A percentile compares a stretch with the other conserved stretches of the same genome.
phyloP scores from a whole-genome alignment of 2,329 filamentous ascomycete species.

The Sarocladium kiliense region DNA sequence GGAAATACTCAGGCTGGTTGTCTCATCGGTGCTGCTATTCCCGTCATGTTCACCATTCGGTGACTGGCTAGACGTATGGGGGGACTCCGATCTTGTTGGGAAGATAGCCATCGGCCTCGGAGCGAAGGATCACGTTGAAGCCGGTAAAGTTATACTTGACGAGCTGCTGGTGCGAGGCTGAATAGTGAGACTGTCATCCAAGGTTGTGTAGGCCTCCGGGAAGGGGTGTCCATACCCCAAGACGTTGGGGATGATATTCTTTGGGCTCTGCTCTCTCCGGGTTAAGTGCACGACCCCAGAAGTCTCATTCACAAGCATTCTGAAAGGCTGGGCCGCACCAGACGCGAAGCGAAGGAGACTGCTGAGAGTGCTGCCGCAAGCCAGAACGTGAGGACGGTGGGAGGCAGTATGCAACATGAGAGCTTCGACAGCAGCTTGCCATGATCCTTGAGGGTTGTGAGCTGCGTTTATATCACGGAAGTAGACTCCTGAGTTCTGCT shows the following conservation, averaged over 20 bases:
- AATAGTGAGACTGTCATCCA: slow-evolving; percentile 47
- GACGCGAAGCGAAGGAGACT: slow-evolving; percentile 51
- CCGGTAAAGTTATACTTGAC: slow-evolving; percentile 53
- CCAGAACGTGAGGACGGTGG: slow-evolving; percentile 51
- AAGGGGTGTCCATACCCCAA: slow-evolving; percentile 62
- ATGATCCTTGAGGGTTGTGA: slow-evolving; percentile 40
- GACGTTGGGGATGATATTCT: slow-evolving; percentile 49
- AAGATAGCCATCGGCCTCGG: slow-evolving; percentile 53
- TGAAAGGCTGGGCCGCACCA: slow-evolving; percentile 40
- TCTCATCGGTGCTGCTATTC: too few relatives aligned
- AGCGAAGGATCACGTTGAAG: slow-evolving; percentile 34
- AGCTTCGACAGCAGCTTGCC: slow-evolving; percentile 43
- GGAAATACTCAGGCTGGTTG: too few relatives aligned
- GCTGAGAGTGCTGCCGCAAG: slow-evolving; percentile 53
- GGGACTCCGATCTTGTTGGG: slow-evolving; percentile 10
- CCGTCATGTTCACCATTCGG: too few relatives aligned
- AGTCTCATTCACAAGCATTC: slow-evolving; percentile 50
- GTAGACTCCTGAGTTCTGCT: neutral
- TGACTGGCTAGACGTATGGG: too few relatives aligned
- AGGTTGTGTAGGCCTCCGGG: slow-evolving; percentile 60
- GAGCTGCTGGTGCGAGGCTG: slow-evolving; percentile 57
- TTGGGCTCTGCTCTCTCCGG: slow-evolving; percentile 55
- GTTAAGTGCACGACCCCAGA: slow-evolving; percentile 52
- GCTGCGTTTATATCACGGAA: slow-evolving; percentile 52
- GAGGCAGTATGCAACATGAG: slow-evolving; percentile 23